phyloP scores from a whole-genome alignment of 306 rosid species.

The Oemleria cerasiformis region DNA sequence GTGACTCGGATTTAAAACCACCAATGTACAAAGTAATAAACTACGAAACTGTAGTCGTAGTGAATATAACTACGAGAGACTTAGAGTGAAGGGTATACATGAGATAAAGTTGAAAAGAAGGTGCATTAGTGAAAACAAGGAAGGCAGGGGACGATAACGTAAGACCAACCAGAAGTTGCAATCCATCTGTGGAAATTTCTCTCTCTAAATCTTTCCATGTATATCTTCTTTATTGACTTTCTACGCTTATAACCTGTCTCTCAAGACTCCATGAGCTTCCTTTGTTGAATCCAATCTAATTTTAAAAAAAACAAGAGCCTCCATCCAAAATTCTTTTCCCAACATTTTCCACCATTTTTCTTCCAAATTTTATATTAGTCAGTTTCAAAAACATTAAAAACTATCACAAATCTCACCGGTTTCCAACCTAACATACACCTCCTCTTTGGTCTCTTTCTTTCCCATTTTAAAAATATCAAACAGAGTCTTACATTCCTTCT shows the following conservation, averaged over 20 bases:
- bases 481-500: slow-evolving; percentile 8
- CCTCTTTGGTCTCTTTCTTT: background rate
- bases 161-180: slow-evolving; percentile 43
- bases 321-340: slow-evolving; percentile 18
- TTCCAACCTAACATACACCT: slow-evolving; percentile 48
- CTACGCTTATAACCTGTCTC: slow-evolving; percentile 21
- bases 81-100: background rate
- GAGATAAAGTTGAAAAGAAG: background rate
- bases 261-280: slow-evolving; percentile 33
- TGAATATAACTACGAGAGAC: no score
- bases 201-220: slow-evolving; percentile 10
- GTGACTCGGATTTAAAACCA: no score
- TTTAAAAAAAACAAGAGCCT: slow-evolving; percentile 7
- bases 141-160: slow-evolving; percentile 29
- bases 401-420: slow-evolving; percentile 49
- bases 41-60: no score
- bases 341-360: background rate
- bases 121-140: slow-evolving; percentile 13
- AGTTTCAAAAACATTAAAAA: slow-evolving; percentile 42
- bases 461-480: slow-evolving; percentile 15
- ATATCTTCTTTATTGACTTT: slow-evolving; percentile 41
- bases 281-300: slow-evolving; percentile 37
- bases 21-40: no score
- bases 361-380: slow-evolving; percentile 1
- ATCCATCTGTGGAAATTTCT: slow-evolving; percentile 35